Evolutionary conservation across 345 rosid genomes (phyloP), one percentile per base, ranked within the genome.

Genomic region (Eucalyptus pauciflora): DNA sequence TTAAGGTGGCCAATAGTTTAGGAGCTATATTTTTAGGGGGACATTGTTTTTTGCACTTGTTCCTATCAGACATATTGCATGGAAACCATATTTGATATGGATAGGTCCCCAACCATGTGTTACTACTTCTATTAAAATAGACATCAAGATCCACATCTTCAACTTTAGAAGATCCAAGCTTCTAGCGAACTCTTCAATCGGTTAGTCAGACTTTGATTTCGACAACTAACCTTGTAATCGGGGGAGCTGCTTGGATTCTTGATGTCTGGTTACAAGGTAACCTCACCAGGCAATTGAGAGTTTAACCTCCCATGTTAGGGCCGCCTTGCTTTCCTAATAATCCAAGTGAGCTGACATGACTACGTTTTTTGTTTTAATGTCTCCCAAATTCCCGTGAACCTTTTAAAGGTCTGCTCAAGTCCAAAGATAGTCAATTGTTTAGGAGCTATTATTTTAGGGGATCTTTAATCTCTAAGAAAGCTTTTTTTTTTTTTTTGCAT

Each of bases 271-370:
- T 52, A 52, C 58, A 52, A 18, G 58, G 24, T 52, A 52, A 52
- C 58, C 58, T 52, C 58, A 52, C 24, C 2, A 52, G 0, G 24
- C 10, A 52, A 18, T 52, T 52, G 2, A 52, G 25, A 52, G 24
- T 52, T 52, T 18, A 52, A 3, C 10, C 24, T 52, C 24, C 58
- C 10, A 52, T 18, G 24, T 18, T 52, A 52, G 58, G 58, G 4
- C 58, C 2, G 4, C 0, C 58, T 0, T 2, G 4, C 58, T 2
- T 52, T 0, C 4, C 24, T 52, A 52, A 52, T 52, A 52, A 52
- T 1, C 0, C 24, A 52, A 18, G 0, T 52, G 58, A 4, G 0
- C 0, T 52, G 0, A 52, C 58, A 52, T 1, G 58, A 52, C 24
- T 52, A 18, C 2, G 0, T 52, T 52, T 20, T 52, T 52, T 52